Evolutionary conservation across 352 stramenopile genomes (phyloP), one percentile per base, ranked within the genome.

Genomic region (Thalassiosira hispida): DNA sequence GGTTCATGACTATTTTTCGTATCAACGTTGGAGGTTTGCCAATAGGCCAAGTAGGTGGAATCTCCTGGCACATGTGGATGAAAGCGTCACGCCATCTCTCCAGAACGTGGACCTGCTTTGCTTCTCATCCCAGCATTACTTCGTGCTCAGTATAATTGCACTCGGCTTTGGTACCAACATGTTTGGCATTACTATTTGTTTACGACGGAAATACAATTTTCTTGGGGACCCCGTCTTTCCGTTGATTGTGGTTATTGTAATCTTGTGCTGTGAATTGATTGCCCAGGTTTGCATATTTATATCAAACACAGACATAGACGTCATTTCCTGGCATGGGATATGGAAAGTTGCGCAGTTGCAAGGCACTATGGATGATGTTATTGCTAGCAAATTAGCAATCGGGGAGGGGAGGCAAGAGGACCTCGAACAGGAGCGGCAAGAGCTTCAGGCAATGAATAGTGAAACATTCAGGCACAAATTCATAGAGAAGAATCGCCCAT

Each of bases 1-100:
- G 79, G 91, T 98, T 8, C 98, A 98, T 87, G 97, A 99, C 85
- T 99, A 98, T 84, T 89, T 98, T 4, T 94, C 94, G 35, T 99
- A 98, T 79, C 95, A 98, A 74, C 89, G 96, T 64, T 98, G 98
- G 79, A 92, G 96, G 29, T 99, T 99, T 81, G 88, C 86, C 11
- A 96, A 97, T 31, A 92, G 97, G 16, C 94, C 98, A 35, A 88
- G 95, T 40, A 91, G 95, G 23, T 99, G 97, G 96, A 96, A 96
- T 68, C 93, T 99, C 53, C 70, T 88, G 14, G 81, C 93, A 40
- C 88, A 94, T 0, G 79, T 95, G 0, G 97, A 99, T 74, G 95
- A 98, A 86, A 98, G 94, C 76, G 93, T 99, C 27, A 90, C 96
- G 29, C 91, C 93, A 25, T 93, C 91, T 51, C 95, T 98, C 53